Evolutionary conservation across 306 rosid genomes (phyloP), one percentile per base, ranked within the genome.

Genomic region (Cucurbita pepo): DNA sequence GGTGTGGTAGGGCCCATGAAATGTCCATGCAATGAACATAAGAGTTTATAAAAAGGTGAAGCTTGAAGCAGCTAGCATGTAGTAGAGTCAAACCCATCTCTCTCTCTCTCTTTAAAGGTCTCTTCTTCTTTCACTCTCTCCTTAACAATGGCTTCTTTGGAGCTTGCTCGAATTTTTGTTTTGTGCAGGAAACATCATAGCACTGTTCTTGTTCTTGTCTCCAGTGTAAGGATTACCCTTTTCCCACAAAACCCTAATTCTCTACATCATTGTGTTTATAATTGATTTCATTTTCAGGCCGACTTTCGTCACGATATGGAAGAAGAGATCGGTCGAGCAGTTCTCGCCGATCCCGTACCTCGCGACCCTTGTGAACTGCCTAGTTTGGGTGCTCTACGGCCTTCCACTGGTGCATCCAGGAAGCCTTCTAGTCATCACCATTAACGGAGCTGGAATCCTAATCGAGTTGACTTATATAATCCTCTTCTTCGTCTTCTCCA

Each of bases 381-480:
- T 89, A 85, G 88, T 85, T 0, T 94, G 99, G 97, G 82, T 87
- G 41, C 69, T 94, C 1, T 94, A 91, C 53, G 99, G 97, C 1
- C 74, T 94, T 5, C 99, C 99, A 4, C 56, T 86, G 69, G 92
- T 91, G 57, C 87, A 83, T 75, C 95, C 99, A 0, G 45, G 87
- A 13, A 91, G 92, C 81, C 3, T 79, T 21, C 73, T 89, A 5
- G 91, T 94, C 4, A 61, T 85, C 69, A 94, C 99, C 52, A 94
- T 91, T 60, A 94, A 94, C 16, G 91, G 86, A 9, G 38, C 88
- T 0, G 97, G 97, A 0, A 79, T 75, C 0, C 71, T 66, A 38
- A 78, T 94, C 44, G 95, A 89, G 81, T 59, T 89, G 7, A 71
- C 76, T 22, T 94, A 81, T 63, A 74, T 94, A 7, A 47, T 83